phyloP scores from a whole-genome alignment of 176 grass and related monocot genomes.

The Bothriochloa decipiens region DNA sequence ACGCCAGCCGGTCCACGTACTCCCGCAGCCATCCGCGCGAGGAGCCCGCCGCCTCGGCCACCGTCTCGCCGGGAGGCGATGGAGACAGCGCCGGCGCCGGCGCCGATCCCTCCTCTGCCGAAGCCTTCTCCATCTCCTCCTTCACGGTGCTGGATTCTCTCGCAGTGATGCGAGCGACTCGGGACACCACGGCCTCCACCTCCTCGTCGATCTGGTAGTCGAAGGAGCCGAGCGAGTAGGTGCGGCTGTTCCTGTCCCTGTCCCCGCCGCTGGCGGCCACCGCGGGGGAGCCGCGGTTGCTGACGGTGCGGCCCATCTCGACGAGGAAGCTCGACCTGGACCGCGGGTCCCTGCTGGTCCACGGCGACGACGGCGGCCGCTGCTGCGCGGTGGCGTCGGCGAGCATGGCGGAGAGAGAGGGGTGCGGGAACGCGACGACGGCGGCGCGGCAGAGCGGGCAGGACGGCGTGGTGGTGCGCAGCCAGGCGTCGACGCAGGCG shows the following conservation, averaged over 20 bases:
- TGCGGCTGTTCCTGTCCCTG: conserved; percentile 29
- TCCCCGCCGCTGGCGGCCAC: background rate
- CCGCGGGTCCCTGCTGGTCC: background rate
- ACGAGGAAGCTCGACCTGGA: conserved; percentile 60
- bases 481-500: conserved; percentile 85
- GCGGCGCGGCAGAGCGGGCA: conserved; percentile 93
- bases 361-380: background rate
- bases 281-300: conserved; percentile 47
- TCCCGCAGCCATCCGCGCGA: conserved; percentile 77
- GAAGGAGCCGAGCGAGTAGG: conserved; percentile 83
- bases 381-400: conserved; percentile 35
- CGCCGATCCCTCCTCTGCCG: background rate
- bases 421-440: conserved; percentile 56
- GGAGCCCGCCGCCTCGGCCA: conserved; percentile 61
- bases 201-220: conserved; percentile 92
- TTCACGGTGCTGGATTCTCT: background rate
- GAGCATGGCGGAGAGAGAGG: conserved; percentile 53
- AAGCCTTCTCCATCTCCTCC: conserved; percentile 52
- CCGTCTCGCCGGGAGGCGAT: conserved; percentile 47
- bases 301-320: conserved; percentile 78
- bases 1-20: conserved; percentile 71
- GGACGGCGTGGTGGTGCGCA: conserved; percentile 74
- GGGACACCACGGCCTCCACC: conserved; percentile 77
- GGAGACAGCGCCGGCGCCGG: background rate
- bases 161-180: conserved; percentile 29